Evolutionary conservation across 208 protist genomes (phyloP), one percentile per base, ranked within the genome.

Genomic region (Sergeia podlipaevii): DNA sequence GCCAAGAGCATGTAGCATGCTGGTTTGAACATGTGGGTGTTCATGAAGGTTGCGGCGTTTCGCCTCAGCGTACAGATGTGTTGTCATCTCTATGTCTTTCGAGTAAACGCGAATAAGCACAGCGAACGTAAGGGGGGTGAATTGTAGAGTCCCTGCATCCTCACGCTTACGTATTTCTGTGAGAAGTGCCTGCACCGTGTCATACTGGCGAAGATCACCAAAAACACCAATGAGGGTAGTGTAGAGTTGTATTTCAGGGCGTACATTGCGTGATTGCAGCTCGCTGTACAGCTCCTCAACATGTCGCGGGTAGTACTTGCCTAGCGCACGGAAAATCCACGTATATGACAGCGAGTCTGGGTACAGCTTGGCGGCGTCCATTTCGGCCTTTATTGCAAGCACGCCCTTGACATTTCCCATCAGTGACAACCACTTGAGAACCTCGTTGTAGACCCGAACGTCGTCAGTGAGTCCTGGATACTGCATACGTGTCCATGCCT

Each of bases 381-480:
- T 85, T 52, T 85, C 72, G 2, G 58, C 55, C 59, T 79, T 80
- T 6, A 72, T 34, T 34, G 65, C 68, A n/a, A 93, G 76, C 3
- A 93, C 75, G 44, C 91, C 80, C 70, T 90, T 89, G 1, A 93
- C 80, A 54, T 79, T 93, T 24, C 86, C 82, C 86, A 93, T 93
- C 6, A 93, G 55, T 27, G 86, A 65, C 30, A 83, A 85, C 86
- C 86, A 93, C 62, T 91, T 90, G 61, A 93, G 70, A 17, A 93
- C 60, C 32, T 93, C 86, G 61, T 93, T 93, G 70, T 89, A 93
- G 33, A 93, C 73, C 51, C 86, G 77, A 20, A 86, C 73, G 55
- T 93, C 82, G 54, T 87, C 69, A 1, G 79, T 84, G 8, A 93
- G 67, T 0, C 66, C 59, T 8, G 62, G 60, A 55, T 68, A 72